A percentile compares a stretch with the other conserved stretches of the same genome.
These are phyloP conservation scores for Penicillium digitatum DNA, from an alignment of 2,329 filamentous ascomycete genomes.

Conservation along the genomic window DNA sequence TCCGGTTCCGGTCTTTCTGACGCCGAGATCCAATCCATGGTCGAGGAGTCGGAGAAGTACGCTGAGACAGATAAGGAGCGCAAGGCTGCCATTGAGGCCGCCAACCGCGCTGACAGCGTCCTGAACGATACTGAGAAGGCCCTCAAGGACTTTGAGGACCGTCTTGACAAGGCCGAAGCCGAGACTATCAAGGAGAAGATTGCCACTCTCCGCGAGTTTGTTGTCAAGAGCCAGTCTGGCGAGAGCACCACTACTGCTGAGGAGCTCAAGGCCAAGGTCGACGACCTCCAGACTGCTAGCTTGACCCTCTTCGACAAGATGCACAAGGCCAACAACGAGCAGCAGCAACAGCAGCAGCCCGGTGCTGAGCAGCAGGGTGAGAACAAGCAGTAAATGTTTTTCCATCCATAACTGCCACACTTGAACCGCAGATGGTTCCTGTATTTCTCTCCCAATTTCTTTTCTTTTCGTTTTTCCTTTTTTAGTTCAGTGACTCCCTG, in stretches of 20 bases:
- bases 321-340: conserved; percentile 87
- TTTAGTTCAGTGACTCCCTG: conserved; percentile 23
- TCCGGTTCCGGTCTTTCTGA: conserved; percentile 96
- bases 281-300: conserved; percentile 92
- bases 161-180: conserved; percentile 92
- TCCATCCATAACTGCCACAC: conserved; percentile 36
- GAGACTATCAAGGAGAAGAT: conserved; percentile 95
- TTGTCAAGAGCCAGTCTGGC: conserved; percentile 90
- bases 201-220: conserved; percentile 74
- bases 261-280: conserved; percentile 97
- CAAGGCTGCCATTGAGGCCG: conserved; percentile 89
- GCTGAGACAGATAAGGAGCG: conserved; percentile 93
- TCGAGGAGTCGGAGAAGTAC: conserved; percentile 95
- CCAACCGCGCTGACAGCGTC: conserved; percentile 95
- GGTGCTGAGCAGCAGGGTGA: conserved; percentile 51
- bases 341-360: conserved; percentile 51
- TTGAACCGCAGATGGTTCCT: conserved; percentile 19
- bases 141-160: conserved; percentile 92
- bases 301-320: conserved; percentile 99
- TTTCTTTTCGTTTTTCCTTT: conserved; percentile 24
- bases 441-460: conserved; percentile 28
- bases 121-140: conserved; percentile 98
- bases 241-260: conserved; percentile 81
- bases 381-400: conserved; percentile 57
- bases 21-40: conserved; percentile 92